These are phyloP conservation scores for Elongisporangium undulatum DNA, from an alignment of 352 stramenopile species.

Conservation along the genomic window DNA sequence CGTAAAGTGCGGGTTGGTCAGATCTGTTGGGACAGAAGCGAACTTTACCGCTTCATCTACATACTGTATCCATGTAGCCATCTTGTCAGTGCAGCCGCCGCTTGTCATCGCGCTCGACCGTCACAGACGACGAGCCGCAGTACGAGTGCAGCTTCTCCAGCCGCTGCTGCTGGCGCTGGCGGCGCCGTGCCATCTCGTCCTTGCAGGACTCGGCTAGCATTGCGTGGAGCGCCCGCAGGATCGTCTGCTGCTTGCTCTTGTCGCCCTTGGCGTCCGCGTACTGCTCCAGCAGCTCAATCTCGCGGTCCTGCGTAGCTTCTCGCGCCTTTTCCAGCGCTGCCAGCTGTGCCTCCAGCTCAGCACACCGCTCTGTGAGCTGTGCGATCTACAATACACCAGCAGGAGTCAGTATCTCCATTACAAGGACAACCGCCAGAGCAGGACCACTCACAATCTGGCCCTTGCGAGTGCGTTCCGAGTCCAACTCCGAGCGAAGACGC, in stretches of 20 bases:
- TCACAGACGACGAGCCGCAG: conserved; percentile 59
- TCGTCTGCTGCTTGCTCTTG: conserved; percentile 9
- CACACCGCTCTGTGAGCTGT: conserved; percentile 38
- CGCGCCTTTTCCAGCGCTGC: conserved; percentile 20
- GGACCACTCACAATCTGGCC: conserved; percentile 28
- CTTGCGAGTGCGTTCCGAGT: conserved; percentile 39
- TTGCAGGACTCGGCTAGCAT: conserved; percentile 17
- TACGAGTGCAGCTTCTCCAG: conserved; percentile 46
- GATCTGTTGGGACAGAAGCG: neutral
- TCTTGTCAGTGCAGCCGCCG: neutral
- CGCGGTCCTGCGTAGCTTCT: conserved; percentile 15
- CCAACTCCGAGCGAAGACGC: conserved; percentile 40
- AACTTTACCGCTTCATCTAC: neutral
- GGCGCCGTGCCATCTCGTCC: conserved; percentile 25
- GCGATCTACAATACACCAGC: conserved; percentile 16
- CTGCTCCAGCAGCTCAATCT: conserved; percentile 37
- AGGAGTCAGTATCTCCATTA: neutral
- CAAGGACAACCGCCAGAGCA: neutral
- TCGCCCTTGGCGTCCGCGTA: conserved; percentile 18
- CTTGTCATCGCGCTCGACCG: conserved; percentile 23
- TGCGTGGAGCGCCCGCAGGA: conserved; percentile 17
- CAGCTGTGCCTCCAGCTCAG: conserved; percentile 32
- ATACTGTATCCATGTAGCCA: neutral
- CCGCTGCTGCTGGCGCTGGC: conserved; percentile 19
- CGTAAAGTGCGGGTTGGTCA: neutral